phyloP scores from a whole-genome alignment of 2,329 filamentous ascomycete genomes.

The Beauveria pseudobassiana region DNA sequence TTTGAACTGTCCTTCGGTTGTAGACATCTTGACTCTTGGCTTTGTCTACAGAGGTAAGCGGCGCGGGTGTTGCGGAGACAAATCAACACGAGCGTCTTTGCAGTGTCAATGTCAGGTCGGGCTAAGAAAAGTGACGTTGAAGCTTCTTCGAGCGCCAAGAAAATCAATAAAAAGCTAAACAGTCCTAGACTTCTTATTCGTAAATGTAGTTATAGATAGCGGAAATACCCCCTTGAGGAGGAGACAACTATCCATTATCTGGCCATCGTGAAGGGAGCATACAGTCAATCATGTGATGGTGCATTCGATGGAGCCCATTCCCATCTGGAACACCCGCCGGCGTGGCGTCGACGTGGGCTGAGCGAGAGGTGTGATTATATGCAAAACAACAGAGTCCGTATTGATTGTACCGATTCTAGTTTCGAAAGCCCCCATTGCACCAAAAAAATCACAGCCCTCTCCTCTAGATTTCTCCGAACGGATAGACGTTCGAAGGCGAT shows the following conservation, averaged over 20 bases:
- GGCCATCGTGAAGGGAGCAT: background rate
- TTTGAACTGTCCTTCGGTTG: constrained; percentile 38
- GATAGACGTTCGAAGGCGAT: background rate
- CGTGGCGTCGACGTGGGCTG: background rate
- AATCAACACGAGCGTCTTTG: background rate
- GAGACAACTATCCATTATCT: background rate
- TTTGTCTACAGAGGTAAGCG: background rate
- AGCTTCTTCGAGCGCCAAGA: background rate
- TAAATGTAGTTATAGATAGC: background rate
- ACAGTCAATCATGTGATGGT: constrained; percentile 4
- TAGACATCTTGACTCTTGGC: constrained; percentile 24
- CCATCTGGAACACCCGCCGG: background rate
- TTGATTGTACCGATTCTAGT: background rate
- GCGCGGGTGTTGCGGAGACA: background rate
- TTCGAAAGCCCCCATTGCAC: background rate
- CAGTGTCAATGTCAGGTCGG: background rate
- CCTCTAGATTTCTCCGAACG: background rate
- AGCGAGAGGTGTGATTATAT: background rate
- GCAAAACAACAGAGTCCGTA: background rate
- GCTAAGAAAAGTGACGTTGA: background rate
- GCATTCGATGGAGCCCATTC: background rate
- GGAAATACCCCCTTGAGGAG: background rate
- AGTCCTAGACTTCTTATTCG: background rate
- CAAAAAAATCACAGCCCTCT: background rate
- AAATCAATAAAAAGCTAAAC: background rate